phyloP scores from a whole-genome alignment of 345 rosid species.

The Geranium brycei region DNA sequence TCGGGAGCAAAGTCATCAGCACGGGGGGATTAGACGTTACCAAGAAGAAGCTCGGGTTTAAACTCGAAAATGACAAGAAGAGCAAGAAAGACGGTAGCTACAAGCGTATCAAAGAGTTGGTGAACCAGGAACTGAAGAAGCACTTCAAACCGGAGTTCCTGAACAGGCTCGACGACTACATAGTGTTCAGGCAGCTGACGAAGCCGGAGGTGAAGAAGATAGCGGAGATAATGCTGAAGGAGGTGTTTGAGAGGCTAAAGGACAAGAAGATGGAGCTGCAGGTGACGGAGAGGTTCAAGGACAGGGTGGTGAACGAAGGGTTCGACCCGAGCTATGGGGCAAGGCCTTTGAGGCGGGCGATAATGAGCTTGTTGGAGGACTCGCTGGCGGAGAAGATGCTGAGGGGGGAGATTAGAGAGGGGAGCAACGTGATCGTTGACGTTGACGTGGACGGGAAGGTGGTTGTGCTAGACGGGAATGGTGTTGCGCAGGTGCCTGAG shows the following conservation, averaged over 20 bases:
- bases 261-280: constrained; percentile 78
- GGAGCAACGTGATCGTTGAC: constrained; percentile 84
- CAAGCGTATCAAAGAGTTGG: constrained; percentile 60
- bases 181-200: constrained; percentile 83
- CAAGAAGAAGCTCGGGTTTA: constrained; percentile 71
- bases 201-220: constrained; percentile 89
- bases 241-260: constrained; percentile 67
- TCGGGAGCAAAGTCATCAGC: constrained; percentile 29
- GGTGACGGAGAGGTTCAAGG: constrained; percentile 83
- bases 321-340: constrained; percentile 95
- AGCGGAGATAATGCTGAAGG: constrained; percentile 87
- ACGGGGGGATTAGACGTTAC: constrained; percentile 31
- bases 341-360: constrained; percentile 88
- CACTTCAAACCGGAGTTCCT: constrained; percentile 92
- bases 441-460: constrained; percentile 74
- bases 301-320: constrained; percentile 91
- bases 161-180: constrained; percentile 94
- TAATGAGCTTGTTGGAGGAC: constrained; percentile 89
- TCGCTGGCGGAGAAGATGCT: constrained; percentile 99
- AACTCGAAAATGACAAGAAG: constrained; percentile 78
- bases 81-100: constrained; percentile 14
- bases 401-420: constrained; percentile 77
- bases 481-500: not conserved
- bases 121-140: constrained; percentile 80
- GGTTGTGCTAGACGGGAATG: constrained; percentile 55